Percentiles rank a stretch among this genome's conserved stretches.
Evolutionary conservation across 2,329 filamentous ascomycete genomes (phyloP).

Genomic region (Trichoderma polysporum): DNA sequence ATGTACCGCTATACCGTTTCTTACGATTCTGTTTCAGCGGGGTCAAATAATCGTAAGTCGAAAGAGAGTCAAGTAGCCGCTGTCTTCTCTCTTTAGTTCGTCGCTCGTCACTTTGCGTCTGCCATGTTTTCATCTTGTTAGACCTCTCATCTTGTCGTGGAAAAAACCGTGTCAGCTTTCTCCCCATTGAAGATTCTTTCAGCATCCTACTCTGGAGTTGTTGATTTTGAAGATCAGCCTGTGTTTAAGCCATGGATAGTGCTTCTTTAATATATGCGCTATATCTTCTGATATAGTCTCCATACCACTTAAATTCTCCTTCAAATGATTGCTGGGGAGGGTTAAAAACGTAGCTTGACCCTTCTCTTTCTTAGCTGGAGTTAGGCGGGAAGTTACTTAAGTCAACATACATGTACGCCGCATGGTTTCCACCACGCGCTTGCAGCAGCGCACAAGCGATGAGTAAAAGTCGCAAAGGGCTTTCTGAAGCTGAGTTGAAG

Average conservation of each 20-base stretch:
- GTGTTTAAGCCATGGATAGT: background rate
- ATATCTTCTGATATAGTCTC: background rate
- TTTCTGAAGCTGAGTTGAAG: constrained; percentile 34
- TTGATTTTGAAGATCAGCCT: background rate
- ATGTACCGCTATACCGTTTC: constrained; percentile 30
- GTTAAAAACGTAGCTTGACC: background rate
- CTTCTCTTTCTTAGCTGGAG: background rate
- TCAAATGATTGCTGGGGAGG: constrained; percentile 32
- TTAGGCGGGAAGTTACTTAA: background rate
- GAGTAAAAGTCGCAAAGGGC: constrained; percentile 38
- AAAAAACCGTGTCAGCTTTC: background rate
- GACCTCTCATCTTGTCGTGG: accelerated
- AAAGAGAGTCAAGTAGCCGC: constrained; percentile 31
- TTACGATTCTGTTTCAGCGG: constrained; percentile 31
- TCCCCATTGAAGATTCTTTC: constrained; percentile 3
- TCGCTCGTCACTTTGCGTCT: background rate
- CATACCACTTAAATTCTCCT: constrained; percentile 28
- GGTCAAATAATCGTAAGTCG: constrained; percentile 27
- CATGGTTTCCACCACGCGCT: constrained; percentile 30
- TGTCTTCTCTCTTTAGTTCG: constrained; percentile 22
- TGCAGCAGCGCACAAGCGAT: constrained; percentile 38
- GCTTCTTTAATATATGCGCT: background rate
- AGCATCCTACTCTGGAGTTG: constrained; percentile 14
- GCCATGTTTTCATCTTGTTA: background rate
- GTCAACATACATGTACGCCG: constrained; percentile 30